A percentile compares a stretch with the other conserved stretches of the same genome.
These are phyloP conservation scores for Cercophora newfieldiana DNA, from an alignment of 495 filamentous ascomycete genomes.

Conservation along the genomic window DNA sequence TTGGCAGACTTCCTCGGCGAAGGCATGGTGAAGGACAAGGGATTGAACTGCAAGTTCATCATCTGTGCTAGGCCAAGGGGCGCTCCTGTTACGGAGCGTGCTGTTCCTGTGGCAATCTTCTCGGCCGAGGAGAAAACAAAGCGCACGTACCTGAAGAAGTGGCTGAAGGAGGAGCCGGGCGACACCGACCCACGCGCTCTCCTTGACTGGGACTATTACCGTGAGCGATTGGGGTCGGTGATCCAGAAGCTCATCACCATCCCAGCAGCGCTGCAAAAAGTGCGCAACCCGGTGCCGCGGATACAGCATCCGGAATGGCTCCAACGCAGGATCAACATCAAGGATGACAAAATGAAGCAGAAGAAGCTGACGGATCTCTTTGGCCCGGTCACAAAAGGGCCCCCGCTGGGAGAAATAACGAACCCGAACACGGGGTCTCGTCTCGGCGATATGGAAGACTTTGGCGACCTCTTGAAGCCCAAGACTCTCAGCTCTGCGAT, in stretches of 20 bases:
- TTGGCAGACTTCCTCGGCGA: slow-evolving; percentile 95
- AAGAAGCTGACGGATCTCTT: slow-evolving; percentile 98
- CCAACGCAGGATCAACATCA: slow-evolving; percentile 85
- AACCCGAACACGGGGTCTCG: slow-evolving; percentile 57
- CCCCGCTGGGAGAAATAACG: slow-evolving; percentile 65
- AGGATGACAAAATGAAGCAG: slow-evolving; percentile 97
- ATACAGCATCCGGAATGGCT: slow-evolving; percentile 97
- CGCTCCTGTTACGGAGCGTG: slow-evolving; percentile 91
- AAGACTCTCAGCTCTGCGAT: slow-evolving; percentile 64
- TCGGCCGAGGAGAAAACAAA: slow-evolving; percentile 87
- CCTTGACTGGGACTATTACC: slow-evolving; percentile 96
- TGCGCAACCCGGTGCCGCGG: slow-evolving; percentile 89
- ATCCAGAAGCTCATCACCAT: slow-evolving; percentile 99
- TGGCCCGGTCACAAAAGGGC: slow-evolving; percentile 55
- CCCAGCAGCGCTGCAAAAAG: slow-evolving; percentile 91
- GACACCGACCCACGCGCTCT: slow-evolving; percentile 88
- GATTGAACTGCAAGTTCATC: slow-evolving; percentile 98
- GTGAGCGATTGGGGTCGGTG: slow-evolving; percentile 90
- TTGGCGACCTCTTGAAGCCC: slow-evolving; percentile 68
- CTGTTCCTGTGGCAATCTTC: slow-evolving; percentile 95
- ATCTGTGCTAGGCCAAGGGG: slow-evolving; percentile 84
- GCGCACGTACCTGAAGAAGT: slow-evolving; percentile 86
- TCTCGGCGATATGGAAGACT: slow-evolving; percentile 82
- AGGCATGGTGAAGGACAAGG: slow-evolving; percentile 99
- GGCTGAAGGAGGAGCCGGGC: slow-evolving; percentile 89